These are phyloP conservation scores for Xylaria sp. DNA, from an alignment of 2,329 filamentous ascomycete genomes.

Conservation along the genomic window DNA sequence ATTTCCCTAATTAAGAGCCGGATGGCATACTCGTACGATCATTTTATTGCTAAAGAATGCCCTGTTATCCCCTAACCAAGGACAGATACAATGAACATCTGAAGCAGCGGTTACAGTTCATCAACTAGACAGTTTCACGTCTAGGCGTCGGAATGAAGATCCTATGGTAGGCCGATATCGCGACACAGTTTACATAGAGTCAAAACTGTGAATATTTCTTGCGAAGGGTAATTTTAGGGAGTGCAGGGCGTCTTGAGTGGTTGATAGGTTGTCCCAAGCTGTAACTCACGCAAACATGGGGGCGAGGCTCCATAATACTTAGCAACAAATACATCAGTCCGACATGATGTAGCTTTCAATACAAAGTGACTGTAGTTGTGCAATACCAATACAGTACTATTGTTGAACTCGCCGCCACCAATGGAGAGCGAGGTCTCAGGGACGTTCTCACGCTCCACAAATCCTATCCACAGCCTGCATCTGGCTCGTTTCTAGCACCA, in stretches of 20 bases:
- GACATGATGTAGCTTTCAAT: background rate
- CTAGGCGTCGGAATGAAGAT: background rate
- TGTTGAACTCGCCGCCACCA: slow-evolving; percentile 5
- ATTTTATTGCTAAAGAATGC: background rate
- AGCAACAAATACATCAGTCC: background rate
- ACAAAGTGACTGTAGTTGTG: background rate
- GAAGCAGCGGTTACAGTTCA: background rate
- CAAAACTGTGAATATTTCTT: background rate
- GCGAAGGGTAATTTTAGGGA: background rate
- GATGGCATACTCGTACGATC: slow-evolving; percentile 26
- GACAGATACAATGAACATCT: background rate
- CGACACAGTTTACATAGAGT: slow-evolving; percentile 10
- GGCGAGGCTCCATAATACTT: background rate
- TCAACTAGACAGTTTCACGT: background rate
- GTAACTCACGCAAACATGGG: background rate
- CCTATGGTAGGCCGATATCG: slow-evolving; percentile 28
- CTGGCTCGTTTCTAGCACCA: slow-evolving; percentile 28
- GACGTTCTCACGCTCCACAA: slow-evolving; percentile 20
- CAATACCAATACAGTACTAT: background rate
- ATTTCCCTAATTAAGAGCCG: slow-evolving; percentile 1
- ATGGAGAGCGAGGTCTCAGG: slow-evolving; percentile 2
- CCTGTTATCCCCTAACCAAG: slow-evolving; percentile 6
- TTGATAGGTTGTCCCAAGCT: background rate
- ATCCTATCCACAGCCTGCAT: slow-evolving; percentile 11
- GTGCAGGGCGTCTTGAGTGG: background rate